phyloP scores from a whole-genome alignment of 257 asterid species.

The Jacaranda copaia region DNA sequence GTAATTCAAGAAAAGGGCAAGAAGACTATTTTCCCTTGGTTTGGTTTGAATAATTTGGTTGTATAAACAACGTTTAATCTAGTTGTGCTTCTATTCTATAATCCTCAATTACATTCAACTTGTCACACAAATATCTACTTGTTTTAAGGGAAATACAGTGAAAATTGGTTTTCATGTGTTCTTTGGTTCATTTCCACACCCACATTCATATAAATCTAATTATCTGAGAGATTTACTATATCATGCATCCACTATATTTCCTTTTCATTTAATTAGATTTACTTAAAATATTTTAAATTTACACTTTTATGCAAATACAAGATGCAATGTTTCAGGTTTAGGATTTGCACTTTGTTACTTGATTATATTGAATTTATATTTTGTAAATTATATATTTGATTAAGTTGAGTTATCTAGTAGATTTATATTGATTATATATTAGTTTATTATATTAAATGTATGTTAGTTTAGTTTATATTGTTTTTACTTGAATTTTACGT shows the following conservation, averaged over 20 bases:
- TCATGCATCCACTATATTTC: slow-evolving; percentile 16
- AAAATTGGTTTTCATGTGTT: neutral
- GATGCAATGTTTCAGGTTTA: too few species aligned
- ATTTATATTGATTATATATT: too few species aligned
- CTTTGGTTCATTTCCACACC: slow-evolving; percentile 12
- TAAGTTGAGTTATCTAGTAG: too few species aligned
- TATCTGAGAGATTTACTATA: slow-evolving; percentile 1
- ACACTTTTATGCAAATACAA: slow-evolving; percentile 18
- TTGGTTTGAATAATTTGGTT: slow-evolving; percentile 5
- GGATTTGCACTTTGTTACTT: too few species aligned
- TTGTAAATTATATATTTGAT: too few species aligned
- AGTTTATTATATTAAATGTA: too few species aligned
- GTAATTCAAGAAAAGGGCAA: neutral
- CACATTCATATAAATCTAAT: neutral
- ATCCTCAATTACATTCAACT: neutral
- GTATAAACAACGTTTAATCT: neutral
- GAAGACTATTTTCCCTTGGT: neutral
- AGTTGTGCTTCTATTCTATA: neutral
- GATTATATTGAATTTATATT: too few species aligned
- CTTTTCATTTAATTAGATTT: neutral
- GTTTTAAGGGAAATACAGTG: neutral
- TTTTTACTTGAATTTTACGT: too few species aligned
- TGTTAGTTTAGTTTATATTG: too few species aligned
- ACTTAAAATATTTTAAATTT: neutral
- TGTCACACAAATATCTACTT: neutral